phyloP scores from a whole-genome alignment of 2,329 filamentous ascomycete genomes.

The Fonsecaea monophora region DNA sequence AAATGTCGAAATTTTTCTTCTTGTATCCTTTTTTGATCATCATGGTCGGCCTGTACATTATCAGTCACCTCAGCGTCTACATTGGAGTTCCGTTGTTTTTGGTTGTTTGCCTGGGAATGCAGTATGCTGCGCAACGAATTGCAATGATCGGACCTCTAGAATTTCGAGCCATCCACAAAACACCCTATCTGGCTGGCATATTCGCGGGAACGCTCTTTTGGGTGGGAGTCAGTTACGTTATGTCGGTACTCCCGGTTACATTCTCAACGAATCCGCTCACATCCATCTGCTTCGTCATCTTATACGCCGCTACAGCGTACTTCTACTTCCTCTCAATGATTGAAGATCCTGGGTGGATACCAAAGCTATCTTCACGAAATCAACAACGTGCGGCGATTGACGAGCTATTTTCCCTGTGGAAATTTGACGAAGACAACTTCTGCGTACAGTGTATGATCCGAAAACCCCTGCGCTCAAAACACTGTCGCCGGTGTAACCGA shows the following conservation, averaged over 20 bases:
- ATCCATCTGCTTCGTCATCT: conserved; percentile 75
- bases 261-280: conserved; percentile 71
- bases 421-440: conserved; percentile 93
- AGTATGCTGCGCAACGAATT: conserved; percentile 78
- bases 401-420: conserved; percentile 81
- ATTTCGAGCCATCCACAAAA: conserved; percentile 89
- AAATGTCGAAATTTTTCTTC: conserved; percentile 87
- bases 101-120: conserved; percentile 61
- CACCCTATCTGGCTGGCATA: conserved; percentile 93
- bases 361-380: conserved; percentile 85
- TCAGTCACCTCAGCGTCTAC: conserved; percentile 77
- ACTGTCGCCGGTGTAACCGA: conserved; percentile 87
- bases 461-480: conserved; percentile 90
- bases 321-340: conserved; percentile 89
- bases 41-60: conserved; percentile 71
- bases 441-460: conserved; percentile 95
- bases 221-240: conserved; percentile 77
- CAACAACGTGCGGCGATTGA: conserved; percentile 90
- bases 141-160: conserved; percentile 83
- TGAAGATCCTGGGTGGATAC: conserved; percentile 89
- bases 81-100: conserved; percentile 72
- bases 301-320: conserved; percentile 73
- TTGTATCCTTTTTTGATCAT: conserved; percentile 83
- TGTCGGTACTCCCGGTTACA: conserved; percentile 75
- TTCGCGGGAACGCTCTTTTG: conserved; percentile 88